Percentiles rank a stretch among this genome's conserved stretches.
phyloP scores from a whole-genome alignment of 768 basidiomycete genomes.

The Mycena capillaripes region DNA sequence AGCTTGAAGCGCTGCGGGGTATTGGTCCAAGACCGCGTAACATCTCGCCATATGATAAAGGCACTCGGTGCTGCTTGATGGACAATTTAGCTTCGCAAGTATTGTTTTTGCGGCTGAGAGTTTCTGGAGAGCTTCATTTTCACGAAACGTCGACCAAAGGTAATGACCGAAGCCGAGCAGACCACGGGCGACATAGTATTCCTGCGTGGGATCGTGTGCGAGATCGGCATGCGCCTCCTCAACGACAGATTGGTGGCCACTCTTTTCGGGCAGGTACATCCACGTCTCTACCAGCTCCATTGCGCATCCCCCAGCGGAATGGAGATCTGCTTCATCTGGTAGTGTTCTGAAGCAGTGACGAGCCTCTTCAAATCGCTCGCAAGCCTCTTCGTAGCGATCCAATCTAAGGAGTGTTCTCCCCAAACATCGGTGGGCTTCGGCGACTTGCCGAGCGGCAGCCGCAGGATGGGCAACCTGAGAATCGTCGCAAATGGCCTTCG shows the following conservation, averaged over 20 bases:
- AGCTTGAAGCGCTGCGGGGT: conserved; percentile 6
- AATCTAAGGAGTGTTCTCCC: neutral
- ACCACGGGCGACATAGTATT: conserved; percentile 7
- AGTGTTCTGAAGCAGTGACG: neutral
- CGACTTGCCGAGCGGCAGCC: too few relatives aligned
- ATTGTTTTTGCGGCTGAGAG: conserved; percentile 14
- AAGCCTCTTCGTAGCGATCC: conserved; percentile 14
- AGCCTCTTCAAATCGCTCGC: neutral
- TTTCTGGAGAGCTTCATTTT: neutral
- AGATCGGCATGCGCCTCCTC: conserved; percentile 1
- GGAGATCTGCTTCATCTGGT: neutral
- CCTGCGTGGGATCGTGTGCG: neutral
- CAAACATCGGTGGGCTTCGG: conserved; percentile 2
- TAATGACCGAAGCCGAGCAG: conserved; percentile 7
- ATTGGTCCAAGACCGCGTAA: neutral
- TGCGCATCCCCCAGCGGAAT: neutral
- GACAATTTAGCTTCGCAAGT: conserved; percentile 19
- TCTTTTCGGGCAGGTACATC: neutral
- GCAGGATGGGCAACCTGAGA: neutral
- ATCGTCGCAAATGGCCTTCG: neutral
- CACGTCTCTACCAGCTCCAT: conserved; percentile 8
- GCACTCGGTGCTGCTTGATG: conserved; percentile 28
- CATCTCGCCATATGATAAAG: conserved; percentile 14
- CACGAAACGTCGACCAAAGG: conserved; percentile 10
- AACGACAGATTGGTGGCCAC: neutral